These are phyloP conservation scores for Epithele typhae DNA, from an alignment of 768 basidiomycete species.

Conservation along the genomic window DNA sequence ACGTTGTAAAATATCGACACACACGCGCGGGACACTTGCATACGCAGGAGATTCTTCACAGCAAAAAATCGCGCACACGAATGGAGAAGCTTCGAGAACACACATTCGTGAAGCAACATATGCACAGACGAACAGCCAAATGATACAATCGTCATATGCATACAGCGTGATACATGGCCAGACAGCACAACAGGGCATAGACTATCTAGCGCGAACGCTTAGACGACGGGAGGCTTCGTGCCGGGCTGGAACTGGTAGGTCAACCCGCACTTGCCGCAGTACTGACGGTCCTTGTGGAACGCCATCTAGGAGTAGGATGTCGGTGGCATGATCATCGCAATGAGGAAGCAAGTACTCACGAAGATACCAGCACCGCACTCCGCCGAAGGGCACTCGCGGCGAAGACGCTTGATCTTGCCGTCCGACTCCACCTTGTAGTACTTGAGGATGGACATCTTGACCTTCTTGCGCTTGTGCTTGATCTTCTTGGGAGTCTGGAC, in stretches of 20 bases:
- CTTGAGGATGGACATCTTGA: constrained; percentile 99
- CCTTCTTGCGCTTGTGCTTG: constrained; percentile 99
- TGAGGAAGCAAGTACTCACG: constrained; percentile 39
- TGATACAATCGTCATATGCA: constrained; percentile 17
- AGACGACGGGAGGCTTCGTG: constrained; percentile 71
- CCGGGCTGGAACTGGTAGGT: constrained; percentile 84
- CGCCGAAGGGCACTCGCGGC: constrained; percentile 87
- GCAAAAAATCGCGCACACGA: too few species aligned
- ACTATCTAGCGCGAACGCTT: constrained; percentile 20
- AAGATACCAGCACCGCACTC: constrained; percentile 86
- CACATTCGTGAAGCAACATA: too few species aligned
- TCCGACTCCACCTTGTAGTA: constrained; percentile 99
- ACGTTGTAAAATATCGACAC: too few species aligned
- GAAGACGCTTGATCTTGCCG: constrained; percentile 98
- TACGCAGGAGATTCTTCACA: too few species aligned
- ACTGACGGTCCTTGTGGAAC: constrained; percentile 97
- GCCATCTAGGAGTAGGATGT: constrained; percentile 67
- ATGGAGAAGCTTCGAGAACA: too few species aligned
- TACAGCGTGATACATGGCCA: constrained; percentile 15
- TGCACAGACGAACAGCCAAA: too few species aligned
- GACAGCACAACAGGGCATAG: constrained; percentile 10
- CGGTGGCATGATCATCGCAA: neutral
- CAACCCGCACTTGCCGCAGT: constrained; percentile 93
- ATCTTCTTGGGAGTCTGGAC: constrained; percentile 94
- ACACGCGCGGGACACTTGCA: too few species aligned